Evolutionary conservation across 352 stramenopile species (phyloP).

Genomic region (Phytophthora colocasiae): DNA sequence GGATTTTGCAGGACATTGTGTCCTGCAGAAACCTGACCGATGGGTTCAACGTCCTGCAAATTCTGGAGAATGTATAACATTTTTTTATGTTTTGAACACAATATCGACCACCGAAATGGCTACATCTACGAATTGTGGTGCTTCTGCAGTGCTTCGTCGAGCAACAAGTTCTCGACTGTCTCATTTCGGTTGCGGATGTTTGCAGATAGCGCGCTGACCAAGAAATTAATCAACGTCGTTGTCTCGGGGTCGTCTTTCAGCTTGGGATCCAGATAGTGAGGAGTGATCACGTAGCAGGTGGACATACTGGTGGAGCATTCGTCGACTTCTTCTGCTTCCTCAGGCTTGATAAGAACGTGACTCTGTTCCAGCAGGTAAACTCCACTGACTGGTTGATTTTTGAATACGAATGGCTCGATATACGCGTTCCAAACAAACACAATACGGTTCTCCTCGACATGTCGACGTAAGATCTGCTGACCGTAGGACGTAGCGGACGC

Average conservation of each 20-base stretch:
- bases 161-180: slow-evolving; percentile 55
- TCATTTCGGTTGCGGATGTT: slow-evolving; percentile 46
- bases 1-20: too few species aligned
- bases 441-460: slow-evolving; percentile 59
- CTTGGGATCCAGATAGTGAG: slow-evolving; percentile 42
- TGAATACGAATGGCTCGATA: slow-evolving; percentile 63
- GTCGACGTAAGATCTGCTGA: slow-evolving; percentile 62
- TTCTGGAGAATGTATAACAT: too few species aligned
- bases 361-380: slow-evolving; percentile 59
- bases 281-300: slow-evolving; percentile 59
- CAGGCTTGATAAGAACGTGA: slow-evolving; percentile 61
- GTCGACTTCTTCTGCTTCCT: slow-evolving; percentile 28
- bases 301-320: slow-evolving; percentile 51
- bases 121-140: slow-evolving; percentile 14
- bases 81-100: neutral
- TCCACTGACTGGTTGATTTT: slow-evolving; percentile 43
- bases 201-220: slow-evolving; percentile 38
- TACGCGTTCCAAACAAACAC: slow-evolving; percentile 65
- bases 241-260: slow-evolving; percentile 38
- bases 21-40: too few species aligned
- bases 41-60: too few species aligned
- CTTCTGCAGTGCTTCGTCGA: slow-evolving; percentile 32
- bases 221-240: slow-evolving; percentile 46
- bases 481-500: slow-evolving; percentile 55
- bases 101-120: slow-evolving; percentile 17